Evolutionary conservation across 306 rosid genomes (phyloP).

Genomic region (Pyrus betulifolia): DNA sequence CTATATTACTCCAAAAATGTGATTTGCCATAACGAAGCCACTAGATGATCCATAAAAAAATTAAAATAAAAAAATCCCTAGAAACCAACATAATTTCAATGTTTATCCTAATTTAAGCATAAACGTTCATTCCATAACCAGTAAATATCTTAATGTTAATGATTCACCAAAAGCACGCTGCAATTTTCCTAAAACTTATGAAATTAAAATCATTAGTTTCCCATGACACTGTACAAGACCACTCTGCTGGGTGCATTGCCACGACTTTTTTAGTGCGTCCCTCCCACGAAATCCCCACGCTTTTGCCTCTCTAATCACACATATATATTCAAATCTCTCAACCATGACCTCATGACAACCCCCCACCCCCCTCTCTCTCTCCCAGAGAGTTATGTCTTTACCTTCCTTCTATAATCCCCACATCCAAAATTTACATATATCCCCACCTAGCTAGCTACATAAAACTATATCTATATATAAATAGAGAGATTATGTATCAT

Average conservation of each 20-base stretch:
- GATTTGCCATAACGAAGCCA: no score
- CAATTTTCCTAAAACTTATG: background rate
- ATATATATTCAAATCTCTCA: background rate
- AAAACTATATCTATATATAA: background rate
- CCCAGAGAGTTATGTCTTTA: no score
- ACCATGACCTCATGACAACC: background rate
- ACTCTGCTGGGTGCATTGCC: background rate
- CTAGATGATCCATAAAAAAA: no score
- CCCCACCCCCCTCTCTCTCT: background rate
- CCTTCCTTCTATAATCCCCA: background rate
- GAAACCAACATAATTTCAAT: no score
- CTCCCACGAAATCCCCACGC: constrained; percentile 59
- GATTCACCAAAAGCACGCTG: background rate
- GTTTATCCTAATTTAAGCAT: no score
- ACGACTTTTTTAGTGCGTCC: background rate
- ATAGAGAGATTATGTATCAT: background rate
- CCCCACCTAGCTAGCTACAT: background rate
- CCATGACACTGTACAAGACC: no score
- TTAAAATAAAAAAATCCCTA: no score
- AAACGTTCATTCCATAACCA: no score
- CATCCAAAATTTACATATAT: background rate
- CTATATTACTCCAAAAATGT: no score
- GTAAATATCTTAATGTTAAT: no score
- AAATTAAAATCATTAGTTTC: background rate
- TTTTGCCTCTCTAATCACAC: constrained; percentile 18